phyloP scores from a whole-genome alignment of 257 asterid species.

The Solanum chmielewskii region DNA sequence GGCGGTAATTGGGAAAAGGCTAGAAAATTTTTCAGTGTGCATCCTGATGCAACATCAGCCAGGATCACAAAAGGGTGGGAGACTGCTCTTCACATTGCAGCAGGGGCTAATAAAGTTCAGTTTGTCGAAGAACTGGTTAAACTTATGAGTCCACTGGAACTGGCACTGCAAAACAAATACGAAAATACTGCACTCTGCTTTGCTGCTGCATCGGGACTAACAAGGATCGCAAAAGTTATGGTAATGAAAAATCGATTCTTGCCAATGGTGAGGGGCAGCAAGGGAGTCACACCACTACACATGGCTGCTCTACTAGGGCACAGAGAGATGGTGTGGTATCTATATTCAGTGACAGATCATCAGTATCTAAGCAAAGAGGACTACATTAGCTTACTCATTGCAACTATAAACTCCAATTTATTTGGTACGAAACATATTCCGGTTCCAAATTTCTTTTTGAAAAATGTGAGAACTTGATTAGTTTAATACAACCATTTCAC shows the following conservation, averaged over 20 bases:
- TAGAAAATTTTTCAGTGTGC: not conserved
- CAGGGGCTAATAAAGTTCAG: constrained; percentile 20
- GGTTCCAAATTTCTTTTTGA: not conserved
- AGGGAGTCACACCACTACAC: constrained; percentile 25
- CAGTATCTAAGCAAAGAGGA: constrained; percentile 12
- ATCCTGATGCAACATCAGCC: constrained; percentile 12
- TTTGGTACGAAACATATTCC: constrained; percentile 10
- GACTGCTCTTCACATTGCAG: constrained; percentile 24
- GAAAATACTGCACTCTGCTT: constrained; percentile 27
- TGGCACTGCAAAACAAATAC: constrained; percentile 17
- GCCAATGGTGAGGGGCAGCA: constrained; percentile 25
- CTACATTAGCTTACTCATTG: constrained; percentile 13
- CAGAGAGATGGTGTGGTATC: constrained; percentile 26
- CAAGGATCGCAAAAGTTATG: constrained; percentile 18
- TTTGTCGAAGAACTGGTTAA: constrained; percentile 21
- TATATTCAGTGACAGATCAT: constrained; percentile 12
- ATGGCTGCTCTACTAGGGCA: constrained; percentile 30
- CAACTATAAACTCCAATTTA: constrained; percentile 18
- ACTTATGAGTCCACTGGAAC: constrained; percentile 16
- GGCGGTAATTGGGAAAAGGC: constrained; percentile 25
- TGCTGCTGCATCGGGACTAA: constrained; percentile 27
- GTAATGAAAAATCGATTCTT: constrained; percentile 8
- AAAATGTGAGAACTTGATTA: not conserved
- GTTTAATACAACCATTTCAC: not conserved
- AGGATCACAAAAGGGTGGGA: constrained; percentile 25